These are phyloP conservation scores for Lactarius indigo DNA, from an alignment of 768 basidiomycete genomes.

Conservation along the genomic window DNA sequence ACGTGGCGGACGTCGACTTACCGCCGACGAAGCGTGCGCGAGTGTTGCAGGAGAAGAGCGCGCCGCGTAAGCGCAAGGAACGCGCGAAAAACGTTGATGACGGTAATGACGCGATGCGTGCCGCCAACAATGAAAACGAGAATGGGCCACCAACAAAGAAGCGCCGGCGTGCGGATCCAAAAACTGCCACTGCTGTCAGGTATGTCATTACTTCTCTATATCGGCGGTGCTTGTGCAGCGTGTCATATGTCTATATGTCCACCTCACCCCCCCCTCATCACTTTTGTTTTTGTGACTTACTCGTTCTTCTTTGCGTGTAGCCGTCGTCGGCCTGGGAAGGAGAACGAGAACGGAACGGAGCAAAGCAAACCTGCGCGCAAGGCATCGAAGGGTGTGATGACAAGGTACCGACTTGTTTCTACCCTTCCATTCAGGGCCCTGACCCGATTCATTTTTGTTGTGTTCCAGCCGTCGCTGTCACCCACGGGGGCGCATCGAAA, in stretches of 20 bases:
- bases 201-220: not conserved
- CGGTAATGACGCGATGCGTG: not conserved
- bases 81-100: not conserved
- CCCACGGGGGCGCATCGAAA: not conserved
- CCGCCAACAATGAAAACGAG: not conserved
- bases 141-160: constrained; percentile 1
- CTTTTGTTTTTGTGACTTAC: not conserved
- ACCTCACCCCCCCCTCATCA: too few relatives aligned
- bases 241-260: too few relatives aligned
- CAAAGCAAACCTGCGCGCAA: not conserved
- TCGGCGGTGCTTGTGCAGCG: not conserved
- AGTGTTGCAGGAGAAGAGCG: not conserved
- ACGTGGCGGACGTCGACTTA: not conserved
- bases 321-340: not conserved
- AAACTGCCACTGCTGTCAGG: not conserved
- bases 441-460: not conserved
- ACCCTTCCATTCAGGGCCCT: not conserved
- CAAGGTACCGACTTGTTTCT: not conserved
- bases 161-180: not conserved
- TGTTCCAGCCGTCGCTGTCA: constrained; percentile 3
- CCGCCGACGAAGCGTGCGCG: not conserved
- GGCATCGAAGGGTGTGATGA: not conserved
- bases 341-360: not conserved
- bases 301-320: not conserved
- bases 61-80: constrained; percentile 8